phyloP scores from a whole-genome alignment of 495 filamentous ascomycete genomes.

The Amniculicola lignicola region DNA sequence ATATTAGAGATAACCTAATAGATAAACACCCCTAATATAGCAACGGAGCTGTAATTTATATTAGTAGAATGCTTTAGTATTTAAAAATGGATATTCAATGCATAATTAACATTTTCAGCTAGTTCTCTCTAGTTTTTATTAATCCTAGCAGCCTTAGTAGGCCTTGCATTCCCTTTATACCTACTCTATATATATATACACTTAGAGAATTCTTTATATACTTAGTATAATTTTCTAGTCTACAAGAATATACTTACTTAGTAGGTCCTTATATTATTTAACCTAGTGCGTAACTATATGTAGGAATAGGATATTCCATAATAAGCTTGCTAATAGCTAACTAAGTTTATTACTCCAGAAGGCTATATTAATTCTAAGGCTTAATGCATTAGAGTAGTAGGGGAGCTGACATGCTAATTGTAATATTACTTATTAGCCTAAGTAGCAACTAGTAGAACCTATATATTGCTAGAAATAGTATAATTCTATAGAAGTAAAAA shows the following conservation, averaged over 20 bases:
- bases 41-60: conserved; percentile 13
- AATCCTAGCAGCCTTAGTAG: conserved; percentile 39
- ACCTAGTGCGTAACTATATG: conserved; percentile 49
- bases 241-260: conserved; percentile 36
- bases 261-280: conserved; percentile 50
- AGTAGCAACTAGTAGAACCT: conserved; percentile 37
- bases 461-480: too few relatives aligned
- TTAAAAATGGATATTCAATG: conserved; percentile 23
- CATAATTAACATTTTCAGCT: conserved; percentile 16
- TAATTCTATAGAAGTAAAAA: too few relatives aligned
- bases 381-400: conserved; percentile 45
- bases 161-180: conserved; percentile 32
- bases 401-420: conserved; percentile 42
- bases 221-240: conserved; percentile 42
- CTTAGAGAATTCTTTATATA: conserved; percentile 40
- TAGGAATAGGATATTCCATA: conserved; percentile 37
- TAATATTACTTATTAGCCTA: conserved; percentile 48
- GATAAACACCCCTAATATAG: too few relatives aligned
- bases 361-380: conserved; percentile 40
- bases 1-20: conserved; percentile 18
- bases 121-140: conserved; percentile 29
- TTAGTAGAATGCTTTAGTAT: conserved; percentile 32
- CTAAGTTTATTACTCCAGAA: conserved; percentile 33
- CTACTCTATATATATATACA: conserved; percentile 36
- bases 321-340: conserved; percentile 43